phyloP scores from a whole-genome alignment of 148 eudicot species.

The Simmondsia chinensis region DNA sequence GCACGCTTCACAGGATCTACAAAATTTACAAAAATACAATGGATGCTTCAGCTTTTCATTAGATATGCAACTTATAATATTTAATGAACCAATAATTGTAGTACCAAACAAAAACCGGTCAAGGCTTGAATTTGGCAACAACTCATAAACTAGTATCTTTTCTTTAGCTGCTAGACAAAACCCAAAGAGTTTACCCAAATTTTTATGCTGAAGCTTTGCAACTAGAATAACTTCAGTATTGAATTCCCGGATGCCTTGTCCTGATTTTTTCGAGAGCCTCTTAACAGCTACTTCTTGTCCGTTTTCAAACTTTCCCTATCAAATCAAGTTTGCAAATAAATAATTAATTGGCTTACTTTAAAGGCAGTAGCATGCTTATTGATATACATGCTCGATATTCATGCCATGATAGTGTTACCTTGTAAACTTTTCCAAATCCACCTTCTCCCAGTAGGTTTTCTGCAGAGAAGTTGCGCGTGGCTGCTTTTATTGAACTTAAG shows the following conservation, averaged over 20 bases:
- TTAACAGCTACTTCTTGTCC: constrained; percentile 13
- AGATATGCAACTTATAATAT: too few species aligned
- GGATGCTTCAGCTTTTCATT: too few species aligned
- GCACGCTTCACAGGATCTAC: too few species aligned
- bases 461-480: constrained; percentile 18
- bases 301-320: constrained; percentile 6
- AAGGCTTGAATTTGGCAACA: constrained; percentile 9
- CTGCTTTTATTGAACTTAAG: constrained; percentile 9
- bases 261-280: constrained; percentile 13
- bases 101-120: not conserved
- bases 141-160: constrained; percentile 17
- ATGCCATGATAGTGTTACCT: not conserved
- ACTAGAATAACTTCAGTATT: constrained; percentile 12
- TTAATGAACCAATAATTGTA: too few species aligned
- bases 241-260: constrained; percentile 13
- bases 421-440: constrained; percentile 19
- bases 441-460: constrained; percentile 27
- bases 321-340: not conserved
- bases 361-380: not conserved
- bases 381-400: not conserved
- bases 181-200: constrained; percentile 9
- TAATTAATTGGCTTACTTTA: not conserved
- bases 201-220: constrained; percentile 19
- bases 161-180: constrained; percentile 8
- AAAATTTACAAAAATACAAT: too few species aligned